phyloP scores from a whole-genome alignment of 129 eudicot species.

The Silybum marianum region DNA sequence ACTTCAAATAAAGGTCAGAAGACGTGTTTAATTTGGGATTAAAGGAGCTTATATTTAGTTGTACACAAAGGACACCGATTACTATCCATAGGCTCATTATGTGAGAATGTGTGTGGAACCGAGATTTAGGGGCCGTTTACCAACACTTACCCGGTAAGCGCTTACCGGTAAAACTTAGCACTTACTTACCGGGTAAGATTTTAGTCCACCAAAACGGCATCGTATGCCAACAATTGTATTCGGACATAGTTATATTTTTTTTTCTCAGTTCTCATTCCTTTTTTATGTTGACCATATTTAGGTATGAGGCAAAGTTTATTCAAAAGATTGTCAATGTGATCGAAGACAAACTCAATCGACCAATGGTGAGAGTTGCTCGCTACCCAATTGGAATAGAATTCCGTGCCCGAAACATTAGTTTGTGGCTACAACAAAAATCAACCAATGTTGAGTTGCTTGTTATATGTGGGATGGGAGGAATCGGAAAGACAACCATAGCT shows the following conservation, averaged over 20 bases:
- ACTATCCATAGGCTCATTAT: no score
- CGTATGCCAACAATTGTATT: no score
- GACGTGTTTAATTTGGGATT: not conserved
- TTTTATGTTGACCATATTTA: not conserved
- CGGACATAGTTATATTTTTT: not conserved
- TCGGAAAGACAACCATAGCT: slow-evolving; percentile 38
- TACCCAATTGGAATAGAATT: slow-evolving; percentile 33
- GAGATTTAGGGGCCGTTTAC: no score
- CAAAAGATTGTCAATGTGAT: slow-evolving; percentile 19
- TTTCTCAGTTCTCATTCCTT: not conserved
- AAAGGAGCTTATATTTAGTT: not conserved
- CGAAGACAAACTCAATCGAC: slow-evolving; percentile 14
- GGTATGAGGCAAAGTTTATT: slow-evolving; percentile 35
- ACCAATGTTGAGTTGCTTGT: slow-evolving; percentile 3
- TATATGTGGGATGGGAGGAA: slow-evolving; percentile 35
- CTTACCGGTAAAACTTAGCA: no score
- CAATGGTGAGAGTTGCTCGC: slow-evolving; percentile 7
- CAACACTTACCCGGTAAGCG: no score
- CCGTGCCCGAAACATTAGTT: slow-evolving; percentile 16
- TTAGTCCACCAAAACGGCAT: no score
- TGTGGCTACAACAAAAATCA: slow-evolving; percentile 35
- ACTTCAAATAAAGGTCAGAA: not conserved
- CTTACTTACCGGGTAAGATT: no score
- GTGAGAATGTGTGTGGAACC: no score
- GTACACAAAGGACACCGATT: not conserved